Percentiles rank a stretch among this genome's conserved stretches.
Conservation (phyloP, 2,329 filamentous ascomycete species). For the Phialophora verrucosa region DNA sequence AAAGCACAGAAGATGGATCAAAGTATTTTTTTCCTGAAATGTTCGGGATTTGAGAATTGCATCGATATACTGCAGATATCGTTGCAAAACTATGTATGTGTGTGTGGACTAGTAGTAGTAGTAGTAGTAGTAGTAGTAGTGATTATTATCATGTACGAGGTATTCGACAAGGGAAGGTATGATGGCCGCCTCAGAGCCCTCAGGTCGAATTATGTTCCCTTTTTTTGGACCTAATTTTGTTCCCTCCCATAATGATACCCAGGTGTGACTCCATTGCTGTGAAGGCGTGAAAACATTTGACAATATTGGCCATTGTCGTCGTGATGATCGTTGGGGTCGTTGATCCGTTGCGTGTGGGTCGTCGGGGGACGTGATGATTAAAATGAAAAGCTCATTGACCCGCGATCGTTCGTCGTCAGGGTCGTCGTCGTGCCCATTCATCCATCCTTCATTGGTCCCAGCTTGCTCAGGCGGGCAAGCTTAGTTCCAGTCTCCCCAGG, state of each 20-base stretch:
- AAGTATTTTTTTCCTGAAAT: neutral
- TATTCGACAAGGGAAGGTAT: neutral
- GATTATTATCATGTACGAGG: neutral
- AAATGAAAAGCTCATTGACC: neutral
- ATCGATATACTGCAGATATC: constrained; percentile 1
- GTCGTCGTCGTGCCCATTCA: neutral
- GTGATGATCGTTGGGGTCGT: neutral
- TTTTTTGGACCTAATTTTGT: neutral
- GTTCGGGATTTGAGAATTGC: neutral
- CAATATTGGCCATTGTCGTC: neutral
- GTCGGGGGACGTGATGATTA: neutral
- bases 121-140: neutral
- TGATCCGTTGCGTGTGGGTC: neutral
- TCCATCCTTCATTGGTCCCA: neutral
- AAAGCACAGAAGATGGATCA: neutral
- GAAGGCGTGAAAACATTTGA: neutral
- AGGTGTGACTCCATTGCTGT: neutral
- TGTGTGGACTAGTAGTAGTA: neutral
- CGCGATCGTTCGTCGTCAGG: neutral
- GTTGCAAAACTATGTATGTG: neutral
- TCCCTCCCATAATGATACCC: neutral
- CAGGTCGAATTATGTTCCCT: neutral
- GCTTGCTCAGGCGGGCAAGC: neutral
- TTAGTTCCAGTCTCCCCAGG: constrained; percentile 3
- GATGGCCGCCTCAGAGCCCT: too few relatives aligned